Conservation (phyloP, 768 basidiomycete species). For the Pilatotrama ljubarskyi region DNA sequence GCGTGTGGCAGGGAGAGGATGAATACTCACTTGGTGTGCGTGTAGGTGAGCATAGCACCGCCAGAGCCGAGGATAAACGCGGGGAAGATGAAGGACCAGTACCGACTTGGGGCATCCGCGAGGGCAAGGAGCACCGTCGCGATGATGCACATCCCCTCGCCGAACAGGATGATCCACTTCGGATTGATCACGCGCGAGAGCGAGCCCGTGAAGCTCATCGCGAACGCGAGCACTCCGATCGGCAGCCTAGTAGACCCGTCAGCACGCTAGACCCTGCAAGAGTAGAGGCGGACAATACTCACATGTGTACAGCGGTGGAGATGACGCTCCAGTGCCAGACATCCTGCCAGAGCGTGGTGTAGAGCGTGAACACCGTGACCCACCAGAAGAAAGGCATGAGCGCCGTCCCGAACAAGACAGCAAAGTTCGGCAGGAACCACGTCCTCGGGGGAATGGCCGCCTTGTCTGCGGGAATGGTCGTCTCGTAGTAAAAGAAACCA, state of each 20-base stretch:
- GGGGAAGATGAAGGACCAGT: slow-evolving; percentile 51
- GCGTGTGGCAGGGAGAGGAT: too few relatives aligned
- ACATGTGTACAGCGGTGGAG: slow-evolving; percentile 42
- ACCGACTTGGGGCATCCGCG: slow-evolving; percentile 40
- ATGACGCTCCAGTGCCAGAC: slow-evolving; percentile 38
- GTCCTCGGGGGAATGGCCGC: slow-evolving; percentile 39
- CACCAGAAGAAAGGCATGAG: slow-evolving; percentile 44
- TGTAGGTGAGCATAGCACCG: slow-evolving; percentile 47
- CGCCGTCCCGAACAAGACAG: slow-evolving; percentile 37
- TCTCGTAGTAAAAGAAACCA: slow-evolving; percentile 47
- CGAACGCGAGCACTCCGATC: slow-evolving; percentile 40
- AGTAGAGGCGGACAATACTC: slow-evolving; percentile 11
- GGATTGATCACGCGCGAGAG: slow-evolving; percentile 37
- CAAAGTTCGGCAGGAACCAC: slow-evolving; percentile 43
- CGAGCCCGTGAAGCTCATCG: slow-evolving; percentile 40
- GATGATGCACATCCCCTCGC: slow-evolving; percentile 38
- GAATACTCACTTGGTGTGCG: slow-evolving; percentile 47
- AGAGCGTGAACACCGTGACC: slow-evolving; percentile 36
- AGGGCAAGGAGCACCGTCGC: slow-evolving; percentile 45
- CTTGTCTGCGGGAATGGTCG: slow-evolving; percentile 33
- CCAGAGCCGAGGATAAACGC: slow-evolving; percentile 49
- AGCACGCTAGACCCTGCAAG: too few relatives aligned
- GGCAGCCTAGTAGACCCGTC: slow-evolving; percentile 32
- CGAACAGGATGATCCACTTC: slow-evolving; percentile 49
- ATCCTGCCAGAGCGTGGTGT: slow-evolving; percentile 38